phyloP scores from a whole-genome alignment of 805 yeast species.

The Sungouiella thailandica region DNA sequence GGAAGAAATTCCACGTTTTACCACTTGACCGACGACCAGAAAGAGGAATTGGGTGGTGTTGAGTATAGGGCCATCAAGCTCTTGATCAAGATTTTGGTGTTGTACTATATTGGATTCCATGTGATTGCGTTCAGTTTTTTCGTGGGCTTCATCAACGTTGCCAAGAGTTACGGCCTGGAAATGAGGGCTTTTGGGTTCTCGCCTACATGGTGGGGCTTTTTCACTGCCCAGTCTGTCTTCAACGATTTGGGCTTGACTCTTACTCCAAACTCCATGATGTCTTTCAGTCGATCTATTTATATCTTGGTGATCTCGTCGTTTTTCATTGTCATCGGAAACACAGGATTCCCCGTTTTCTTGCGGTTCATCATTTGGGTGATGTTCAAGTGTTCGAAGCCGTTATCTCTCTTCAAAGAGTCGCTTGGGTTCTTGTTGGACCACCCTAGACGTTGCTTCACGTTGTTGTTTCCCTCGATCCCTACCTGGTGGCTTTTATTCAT shows the following conservation, averaged over 20 bases:
- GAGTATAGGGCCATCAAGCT: slow-evolving; percentile 88
- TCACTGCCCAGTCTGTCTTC: slow-evolving; percentile 74
- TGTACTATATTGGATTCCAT: slow-evolving; percentile 76
- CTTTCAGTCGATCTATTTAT: slow-evolving; percentile 62
- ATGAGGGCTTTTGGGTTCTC: slow-evolving; percentile 56
- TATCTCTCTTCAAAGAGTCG: slow-evolving; percentile 66
- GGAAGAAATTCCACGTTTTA: slow-evolving; percentile 93
- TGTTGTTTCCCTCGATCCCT: slow-evolving; percentile 85
- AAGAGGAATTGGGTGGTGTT: slow-evolving; percentile 94
- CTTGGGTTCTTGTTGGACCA: slow-evolving; percentile 85
- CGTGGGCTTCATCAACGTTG: slow-evolving; percentile 50
- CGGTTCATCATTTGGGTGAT: slow-evolving; percentile 79
- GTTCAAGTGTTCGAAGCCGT: slow-evolving; percentile 60
- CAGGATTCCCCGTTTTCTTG: slow-evolving; percentile 85
- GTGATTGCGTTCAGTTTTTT: slow-evolving; percentile 47
- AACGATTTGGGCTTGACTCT: slow-evolving; percentile 82
- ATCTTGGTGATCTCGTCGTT: slow-evolving; percentile 58
- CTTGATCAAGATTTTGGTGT: slow-evolving; percentile 56
- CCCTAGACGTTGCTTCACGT: slow-evolving; percentile 94
- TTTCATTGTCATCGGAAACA: slow-evolving; percentile 86
- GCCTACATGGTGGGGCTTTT: slow-evolving; percentile 92
- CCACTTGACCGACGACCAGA: slow-evolving; percentile 73
- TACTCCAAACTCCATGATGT: slow-evolving; percentile 73
- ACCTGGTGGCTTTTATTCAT: slow-evolving; percentile 92
- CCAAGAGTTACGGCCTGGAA: slow-evolving; percentile 35